Evolutionary conservation across 768 basidiomycete species (phyloP), one percentile per base, ranked within the genome.

Genomic region (Dioszegia crocea): DNA sequence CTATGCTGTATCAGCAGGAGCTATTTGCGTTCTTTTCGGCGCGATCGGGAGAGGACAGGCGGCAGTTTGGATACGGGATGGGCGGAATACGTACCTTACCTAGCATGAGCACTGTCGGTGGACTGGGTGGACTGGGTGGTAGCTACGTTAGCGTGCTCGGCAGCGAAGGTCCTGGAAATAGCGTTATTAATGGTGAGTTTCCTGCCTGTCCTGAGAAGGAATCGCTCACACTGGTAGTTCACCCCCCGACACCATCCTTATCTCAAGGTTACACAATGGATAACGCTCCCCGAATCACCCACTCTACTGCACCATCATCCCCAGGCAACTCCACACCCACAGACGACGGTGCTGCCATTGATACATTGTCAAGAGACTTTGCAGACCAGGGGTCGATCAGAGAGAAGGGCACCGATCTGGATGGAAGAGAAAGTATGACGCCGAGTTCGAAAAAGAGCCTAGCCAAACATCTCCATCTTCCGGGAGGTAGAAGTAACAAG

Each of bases 11-110:
- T 57, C 92, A 91, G 84, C 80, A 91, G 16, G 89, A 91, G 26
- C 82, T 91, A 8, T 94, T 93, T 74, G 79, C 83, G 4, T 96
- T 88, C 88, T 86, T 91, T 69, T 86, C 91, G 0, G 86, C 85
- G 57, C 57, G 76, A 24, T 72, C 76, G 30, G 78, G 79, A 27
- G 64, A 65, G 71, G 78, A 65, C 31, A 30, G 63, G 33, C 24
- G 46, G 14, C 57, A 56, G 14, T 45, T 64, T 14, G 69, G 60
- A 4, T 67, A 62, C 55, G 45, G 19, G 8, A 1, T 19, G 2
- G 51, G 53, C 19, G 47, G 58, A 33, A 54, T 52, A 51, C 39
- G 51, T 1, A 55, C 54, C 19, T 40, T 55, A 27, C 30, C 59
- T 5, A 64, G 59, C 31, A 38, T 59, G 8, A 57, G 60, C 29